phyloP scores from a whole-genome alignment of 768 basidiomycete genomes.

The Serendipita indica region DNA sequence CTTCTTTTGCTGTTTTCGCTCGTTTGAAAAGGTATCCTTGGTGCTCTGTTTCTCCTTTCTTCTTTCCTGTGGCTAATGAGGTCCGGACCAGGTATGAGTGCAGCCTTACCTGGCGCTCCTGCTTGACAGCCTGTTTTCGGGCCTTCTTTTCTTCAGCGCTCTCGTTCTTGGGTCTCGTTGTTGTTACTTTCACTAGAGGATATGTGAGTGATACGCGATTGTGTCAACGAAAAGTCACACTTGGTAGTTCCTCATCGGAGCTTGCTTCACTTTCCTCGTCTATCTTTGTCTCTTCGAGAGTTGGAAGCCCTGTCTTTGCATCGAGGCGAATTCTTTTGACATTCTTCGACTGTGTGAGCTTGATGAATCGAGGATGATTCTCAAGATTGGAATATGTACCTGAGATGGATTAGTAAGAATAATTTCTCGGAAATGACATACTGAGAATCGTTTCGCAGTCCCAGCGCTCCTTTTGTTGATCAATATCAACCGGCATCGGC shows the following conservation, averaged over 20 bases:
- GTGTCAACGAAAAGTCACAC: background rate
- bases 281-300: slow-evolving; percentile 24
- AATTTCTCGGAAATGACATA: slow-evolving; percentile 28
- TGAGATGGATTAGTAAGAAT: slow-evolving; percentile 21
- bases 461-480: slow-evolving; percentile 56
- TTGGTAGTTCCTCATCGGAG: background rate
- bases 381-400: slow-evolving; percentile 95
- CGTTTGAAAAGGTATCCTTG: slow-evolving; percentile 47
- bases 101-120: slow-evolving; percentile 34
- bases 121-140: slow-evolving; percentile 55
- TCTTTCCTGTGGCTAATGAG: slow-evolving; percentile 23
- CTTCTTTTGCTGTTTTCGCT: slow-evolving; percentile 45
- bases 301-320: slow-evolving; percentile 62
- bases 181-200: slow-evolving; percentile 13
- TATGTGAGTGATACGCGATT: background rate
- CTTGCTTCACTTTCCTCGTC: background rate
- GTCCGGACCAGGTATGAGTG: slow-evolving; percentile 5
- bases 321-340: slow-evolving; percentile 57
- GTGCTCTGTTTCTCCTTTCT: slow-evolving; percentile 51
- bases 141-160: slow-evolving; percentile 56
- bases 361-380: slow-evolving; percentile 86
- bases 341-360: slow-evolving; percentile 39
- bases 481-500: slow-evolving; percentile 35
- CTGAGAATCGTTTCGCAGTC: slow-evolving; percentile 93
- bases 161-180: slow-evolving; percentile 54